Percentiles rank a stretch among this genome's conserved stretches.
These are phyloP conservation scores for Penicillium bialowiezense DNA, from an alignment of 495 filamentous ascomycete species.

Conservation along the genomic window DNA sequence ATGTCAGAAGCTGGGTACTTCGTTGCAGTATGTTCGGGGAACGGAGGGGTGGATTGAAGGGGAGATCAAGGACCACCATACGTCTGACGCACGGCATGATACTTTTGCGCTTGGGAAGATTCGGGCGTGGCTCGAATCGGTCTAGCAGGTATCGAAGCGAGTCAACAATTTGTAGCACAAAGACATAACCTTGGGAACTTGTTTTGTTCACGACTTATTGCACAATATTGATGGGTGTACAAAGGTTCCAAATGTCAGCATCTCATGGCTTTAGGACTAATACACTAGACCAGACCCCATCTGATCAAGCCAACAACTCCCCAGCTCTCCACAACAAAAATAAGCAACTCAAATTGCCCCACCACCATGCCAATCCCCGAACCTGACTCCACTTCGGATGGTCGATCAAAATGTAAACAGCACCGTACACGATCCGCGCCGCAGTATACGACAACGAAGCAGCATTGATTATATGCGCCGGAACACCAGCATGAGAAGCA, in stretches of 20 bases:
- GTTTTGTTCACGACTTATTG: too few species aligned
- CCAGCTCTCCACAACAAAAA: too few species aligned
- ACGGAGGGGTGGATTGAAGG: slow-evolving; percentile 29
- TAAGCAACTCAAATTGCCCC: slow-evolving; percentile 26
- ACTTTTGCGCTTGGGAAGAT: slow-evolving; percentile 25
- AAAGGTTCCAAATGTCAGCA: too few species aligned
- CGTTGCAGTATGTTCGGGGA: slow-evolving; percentile 22
- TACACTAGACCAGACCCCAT: too few species aligned
- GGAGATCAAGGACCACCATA: slow-evolving; percentile 24
- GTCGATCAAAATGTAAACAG: slow-evolving; percentile 23
- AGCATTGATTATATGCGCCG: slow-evolving; percentile 17
- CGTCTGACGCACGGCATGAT: slow-evolving; percentile 30
- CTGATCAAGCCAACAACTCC: too few species aligned
- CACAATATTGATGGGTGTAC: too few species aligned
- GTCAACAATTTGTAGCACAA: too few species aligned
- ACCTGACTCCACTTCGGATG: slow-evolving; percentile 14
- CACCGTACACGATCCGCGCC: slow-evolving; percentile 19
- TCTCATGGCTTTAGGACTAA: too few species aligned
- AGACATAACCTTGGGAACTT: too few species aligned
- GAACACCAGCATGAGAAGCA: slow-evolving; percentile 25
- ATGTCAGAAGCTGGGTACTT: slow-evolving; percentile 19
- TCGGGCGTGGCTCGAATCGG: slow-evolving; percentile 19
- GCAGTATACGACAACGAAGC: slow-evolving; percentile 25
- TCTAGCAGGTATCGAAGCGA: too few species aligned
- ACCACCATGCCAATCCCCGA: slow-evolving; percentile 25